A percentile compares a stretch with the other conserved stretches of the same genome.
These are phyloP conservation scores for Diaporthe vaccinii DNA, from an alignment of 2,329 filamentous ascomycete species.

Conservation along the genomic window DNA sequence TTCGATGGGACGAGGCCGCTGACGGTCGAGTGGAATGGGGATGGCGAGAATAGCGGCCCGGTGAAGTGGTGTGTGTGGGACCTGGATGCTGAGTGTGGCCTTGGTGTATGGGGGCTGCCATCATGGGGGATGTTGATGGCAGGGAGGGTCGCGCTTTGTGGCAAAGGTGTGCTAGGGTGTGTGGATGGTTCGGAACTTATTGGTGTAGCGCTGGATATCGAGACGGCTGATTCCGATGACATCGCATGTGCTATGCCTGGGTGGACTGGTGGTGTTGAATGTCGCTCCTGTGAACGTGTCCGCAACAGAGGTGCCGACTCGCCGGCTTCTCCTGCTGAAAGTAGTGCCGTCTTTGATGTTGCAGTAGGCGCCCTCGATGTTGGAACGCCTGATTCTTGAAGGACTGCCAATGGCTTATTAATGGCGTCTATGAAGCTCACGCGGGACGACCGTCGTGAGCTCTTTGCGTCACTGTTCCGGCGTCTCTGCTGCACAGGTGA, in stretches of 20 bases:
- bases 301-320: constrained; percentile 57
- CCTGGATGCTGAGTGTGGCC: constrained; percentile 48
- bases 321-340: constrained; percentile 46
- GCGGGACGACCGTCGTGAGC: constrained; percentile 64
- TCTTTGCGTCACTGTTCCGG: constrained; percentile 42
- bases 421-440: constrained; percentile 58
- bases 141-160: constrained; percentile 1
- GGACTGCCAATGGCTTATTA: constrained; percentile 53
- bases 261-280: constrained; percentile 48
- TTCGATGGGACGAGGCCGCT: constrained; percentile 70
- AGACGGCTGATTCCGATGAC: constrained; percentile 54
- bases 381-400: constrained; percentile 54
- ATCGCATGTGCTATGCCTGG: constrained; percentile 52
- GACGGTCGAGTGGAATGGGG: constrained; percentile 71
- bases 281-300: constrained; percentile 59
- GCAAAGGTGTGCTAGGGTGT: constrained; percentile 45
- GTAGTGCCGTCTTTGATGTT: constrained; percentile 48
- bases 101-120: constrained; percentile 48
- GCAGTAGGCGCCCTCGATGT: constrained; percentile 49
- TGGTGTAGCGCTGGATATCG: constrained; percentile 45
- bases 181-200: constrained; percentile 49
- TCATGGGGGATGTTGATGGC: constrained; percentile 28
- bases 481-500: constrained; percentile 51
- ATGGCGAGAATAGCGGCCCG: constrained; percentile 69
- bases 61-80: constrained; percentile 56